phyloP scores from a whole-genome alignment of 2,329 filamentous ascomycete genomes.

The Fusarium sp. region DNA sequence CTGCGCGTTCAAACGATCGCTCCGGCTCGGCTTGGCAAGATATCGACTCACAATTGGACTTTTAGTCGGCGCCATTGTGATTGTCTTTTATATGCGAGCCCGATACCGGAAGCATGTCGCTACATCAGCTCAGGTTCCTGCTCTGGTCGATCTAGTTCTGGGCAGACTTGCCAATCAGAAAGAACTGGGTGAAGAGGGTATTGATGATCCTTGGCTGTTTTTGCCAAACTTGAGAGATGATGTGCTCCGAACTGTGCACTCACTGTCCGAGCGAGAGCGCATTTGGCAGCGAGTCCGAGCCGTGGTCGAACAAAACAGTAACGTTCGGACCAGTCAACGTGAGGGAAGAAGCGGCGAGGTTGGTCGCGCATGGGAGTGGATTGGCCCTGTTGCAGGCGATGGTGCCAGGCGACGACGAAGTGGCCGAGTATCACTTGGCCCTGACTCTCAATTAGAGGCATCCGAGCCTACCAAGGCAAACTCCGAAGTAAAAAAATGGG shows the following conservation, averaged over 20 bases:
- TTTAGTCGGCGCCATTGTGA: constrained; percentile 65
- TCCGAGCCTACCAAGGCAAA: constrained; percentile 45
- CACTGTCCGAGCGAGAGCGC: constrained; percentile 78
- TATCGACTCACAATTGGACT: constrained; percentile 87
- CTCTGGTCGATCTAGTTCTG: constrained; percentile 85
- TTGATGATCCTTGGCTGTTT: constrained; percentile 84
- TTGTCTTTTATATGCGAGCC: constrained; percentile 73
- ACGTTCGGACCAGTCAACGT: constrained; percentile 82
- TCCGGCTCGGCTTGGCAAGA: constrained; percentile 85
- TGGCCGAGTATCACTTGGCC: constrained; percentile 63
- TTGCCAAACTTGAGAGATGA: constrained; percentile 93
- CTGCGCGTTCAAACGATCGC: constrained; percentile 82
- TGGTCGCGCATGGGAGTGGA: constrained; percentile 78
- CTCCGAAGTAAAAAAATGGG: constrained; percentile 56
- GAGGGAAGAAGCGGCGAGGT: constrained; percentile 75
- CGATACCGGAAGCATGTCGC: constrained; percentile 73
- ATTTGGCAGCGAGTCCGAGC: constrained; percentile 86
- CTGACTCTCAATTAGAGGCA: constrained; percentile 55
- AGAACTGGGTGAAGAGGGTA: constrained; percentile 76
- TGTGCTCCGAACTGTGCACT: constrained; percentile 85
- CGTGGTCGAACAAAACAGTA: constrained; percentile 94
- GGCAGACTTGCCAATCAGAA: constrained; percentile 87
- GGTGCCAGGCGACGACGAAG: constrained; percentile 63
- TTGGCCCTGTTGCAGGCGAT: constrained; percentile 67
- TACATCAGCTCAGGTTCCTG: constrained; percentile 80